Conservation (phyloP, 768 basidiomycete species). For the Mycena pura region DNA sequence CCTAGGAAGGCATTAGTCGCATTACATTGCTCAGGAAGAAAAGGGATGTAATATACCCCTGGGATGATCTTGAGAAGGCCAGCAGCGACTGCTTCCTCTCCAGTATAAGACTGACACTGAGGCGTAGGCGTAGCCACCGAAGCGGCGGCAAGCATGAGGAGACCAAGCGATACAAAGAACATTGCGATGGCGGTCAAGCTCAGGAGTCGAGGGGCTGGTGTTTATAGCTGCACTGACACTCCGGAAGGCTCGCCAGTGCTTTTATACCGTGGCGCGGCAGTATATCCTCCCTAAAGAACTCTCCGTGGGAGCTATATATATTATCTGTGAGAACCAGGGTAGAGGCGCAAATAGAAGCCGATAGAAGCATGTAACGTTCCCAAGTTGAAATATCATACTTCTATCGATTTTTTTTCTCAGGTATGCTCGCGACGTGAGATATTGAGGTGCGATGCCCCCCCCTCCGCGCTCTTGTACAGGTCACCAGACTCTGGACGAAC, state of each 20-base stretch:
- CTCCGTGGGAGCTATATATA: no score
- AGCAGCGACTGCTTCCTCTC: constrained; percentile 16
- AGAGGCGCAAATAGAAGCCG: no score
- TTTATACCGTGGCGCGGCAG: background rate
- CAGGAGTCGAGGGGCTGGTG: background rate
- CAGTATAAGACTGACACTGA: constrained; percentile 2
- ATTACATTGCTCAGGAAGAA: background rate
- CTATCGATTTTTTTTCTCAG: no score
- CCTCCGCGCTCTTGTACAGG: no score
- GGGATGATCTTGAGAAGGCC: constrained; percentile 8
- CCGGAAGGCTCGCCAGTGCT: background rate
- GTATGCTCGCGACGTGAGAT: no score
- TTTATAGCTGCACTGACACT: background rate
- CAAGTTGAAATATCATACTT: no score
- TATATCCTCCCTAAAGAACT: no score
- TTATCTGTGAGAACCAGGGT: no score
- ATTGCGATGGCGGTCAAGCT: background rate
- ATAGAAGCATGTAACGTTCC: no score
- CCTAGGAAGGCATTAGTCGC: constrained; percentile 1
- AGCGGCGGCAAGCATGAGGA: constrained; percentile 10
- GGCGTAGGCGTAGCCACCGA: constrained; percentile 3
- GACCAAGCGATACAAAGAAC: constrained; percentile 4
- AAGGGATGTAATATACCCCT: constrained; percentile 7
- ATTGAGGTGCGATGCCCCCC: no score
- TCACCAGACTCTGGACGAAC: no score